Evolutionary conservation across 768 basidiomycete species (phyloP).

Genomic region (Hygrocybe coccinea): DNA sequence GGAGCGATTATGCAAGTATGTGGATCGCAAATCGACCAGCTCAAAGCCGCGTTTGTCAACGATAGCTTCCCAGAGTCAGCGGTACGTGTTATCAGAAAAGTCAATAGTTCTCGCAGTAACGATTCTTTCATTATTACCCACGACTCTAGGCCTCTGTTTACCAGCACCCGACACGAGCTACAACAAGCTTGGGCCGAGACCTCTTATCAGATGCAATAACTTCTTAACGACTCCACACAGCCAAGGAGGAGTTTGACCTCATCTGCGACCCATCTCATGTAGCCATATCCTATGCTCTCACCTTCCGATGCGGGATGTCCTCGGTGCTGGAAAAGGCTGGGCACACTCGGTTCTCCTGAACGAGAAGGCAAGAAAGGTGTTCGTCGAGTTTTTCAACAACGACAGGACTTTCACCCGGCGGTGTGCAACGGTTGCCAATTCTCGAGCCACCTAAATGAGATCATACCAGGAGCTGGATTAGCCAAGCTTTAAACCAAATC

Average conservation of each 20-base stretch:
- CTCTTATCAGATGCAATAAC: constrained; percentile 83
- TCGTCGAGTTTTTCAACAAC: constrained; percentile 74
- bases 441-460: constrained; percentile 78
- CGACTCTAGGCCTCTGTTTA: constrained; percentile 50
- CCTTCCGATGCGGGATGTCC: constrained; percentile 67
- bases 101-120: constrained; percentile 56
- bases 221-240: constrained; percentile 80
- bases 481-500: constrained; percentile 89
- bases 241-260: constrained; percentile 76
- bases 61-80: constrained; percentile 72
- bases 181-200: constrained; percentile 94
- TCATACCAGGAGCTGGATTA: constrained; percentile 82
- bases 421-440: constrained; percentile 99
- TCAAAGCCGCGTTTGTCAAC: constrained; percentile 57
- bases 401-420: constrained; percentile 78
- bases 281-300: constrained; percentile 77
- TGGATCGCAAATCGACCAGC: constrained; percentile 45
- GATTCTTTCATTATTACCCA: constrained; percentile 59
- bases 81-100: constrained; percentile 75
- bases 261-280: constrained; percentile 53
- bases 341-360: constrained; percentile 93
- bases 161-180: constrained; percentile 58
- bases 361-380: constrained; percentile 66
- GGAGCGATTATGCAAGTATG: constrained; percentile 90
- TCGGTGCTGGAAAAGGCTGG: constrained; percentile 98